phyloP scores from a whole-genome alignment of 2,329 filamentous ascomycete genomes.

The Amauroascus niger region DNA sequence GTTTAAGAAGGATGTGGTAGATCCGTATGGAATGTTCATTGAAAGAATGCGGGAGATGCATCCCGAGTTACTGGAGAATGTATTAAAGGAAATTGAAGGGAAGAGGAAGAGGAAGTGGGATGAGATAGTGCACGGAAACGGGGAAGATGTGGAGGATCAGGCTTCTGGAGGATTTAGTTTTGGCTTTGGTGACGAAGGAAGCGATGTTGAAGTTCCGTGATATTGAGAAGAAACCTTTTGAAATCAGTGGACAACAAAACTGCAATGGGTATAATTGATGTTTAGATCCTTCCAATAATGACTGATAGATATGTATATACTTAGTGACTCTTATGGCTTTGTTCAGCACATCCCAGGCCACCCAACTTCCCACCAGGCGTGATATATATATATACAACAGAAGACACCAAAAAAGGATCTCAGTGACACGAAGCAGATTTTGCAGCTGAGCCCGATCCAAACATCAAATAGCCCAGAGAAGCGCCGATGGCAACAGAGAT shows the following conservation, averaged over 20 bases:
- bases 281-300: too few relatives aligned
- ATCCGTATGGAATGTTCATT: conserved; percentile 68
- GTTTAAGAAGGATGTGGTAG: conserved; percentile 60
- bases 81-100: conserved; percentile 54
- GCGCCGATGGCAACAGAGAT: conserved; percentile 78
- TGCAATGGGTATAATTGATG: too few relatives aligned
- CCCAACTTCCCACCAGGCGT: too few relatives aligned
- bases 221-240: background rate
- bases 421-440: conserved; percentile 90
- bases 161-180: conserved; percentile 51
- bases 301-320: too few relatives aligned
- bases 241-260: too few relatives aligned
- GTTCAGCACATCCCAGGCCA: too few relatives aligned
- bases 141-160: conserved; percentile 31
- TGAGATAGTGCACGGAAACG: conserved; percentile 53
- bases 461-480: conserved; percentile 76
- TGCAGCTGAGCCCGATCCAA: conserved; percentile 60
- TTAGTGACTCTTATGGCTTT: too few relatives aligned
- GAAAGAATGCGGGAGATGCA: conserved; percentile 54
- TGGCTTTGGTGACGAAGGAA: conserved; percentile 51
- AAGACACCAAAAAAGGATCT: background rate
- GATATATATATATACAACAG: background rate
- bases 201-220: conserved; percentile 43
- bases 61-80: conserved; percentile 58
- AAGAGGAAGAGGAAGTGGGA: conserved; percentile 78